Evolutionary conservation across 441 rosid species (phyloP), one percentile per base, ranked within the genome.

Genomic region (Jatropha multifida): DNA sequence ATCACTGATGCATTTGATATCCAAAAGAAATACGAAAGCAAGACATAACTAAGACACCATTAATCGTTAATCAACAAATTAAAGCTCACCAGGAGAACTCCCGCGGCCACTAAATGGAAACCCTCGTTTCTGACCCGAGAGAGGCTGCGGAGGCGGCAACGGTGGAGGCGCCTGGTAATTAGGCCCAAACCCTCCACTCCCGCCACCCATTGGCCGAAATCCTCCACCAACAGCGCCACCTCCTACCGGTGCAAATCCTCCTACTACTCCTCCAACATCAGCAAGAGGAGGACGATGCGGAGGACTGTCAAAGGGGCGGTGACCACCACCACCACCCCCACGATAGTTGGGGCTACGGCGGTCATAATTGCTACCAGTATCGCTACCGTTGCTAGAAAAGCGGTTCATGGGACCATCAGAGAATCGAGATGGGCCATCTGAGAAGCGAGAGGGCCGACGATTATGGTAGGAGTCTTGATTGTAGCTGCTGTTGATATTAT

Each of bases 61-160:
- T 15, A 64, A 62, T 32, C 15, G 2, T 32, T 32, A 56, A 46
- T 20, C 27, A 37, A 67, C 11, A 52, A 44, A 26, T 55, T 23
- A 63, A 49, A 70, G 55, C 81, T 55, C 79, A 82, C 89, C 94
- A 68, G 88, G 83, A 75, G 90, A 85, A 74, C 74, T 81, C 23
- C 85, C 97, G 71, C 87, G 90, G 59, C 89, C 91, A 65, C 86
- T 59, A 74, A 81, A 79, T 26, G 83, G 81, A 78, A 74, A 89
- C 62, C 89, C 87, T 76, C 97, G 88, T 78, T 96, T 96, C 84
- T 92, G 95, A 20, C 98, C 99, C 0, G 88, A 78, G 18, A 89
- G 79, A 65, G 85, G 80, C 74, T 79, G 81, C 9, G 77, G 82
- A 7, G 77, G 81, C 4, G 77, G 54, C 27, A 78, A 76, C 4